A percentile compares a stretch with the other conserved stretches of the same genome.
These are phyloP conservation scores for Colletotrichum spinosum DNA, from an alignment of 2,329 filamentous ascomycete species.

Conservation along the genomic window DNA sequence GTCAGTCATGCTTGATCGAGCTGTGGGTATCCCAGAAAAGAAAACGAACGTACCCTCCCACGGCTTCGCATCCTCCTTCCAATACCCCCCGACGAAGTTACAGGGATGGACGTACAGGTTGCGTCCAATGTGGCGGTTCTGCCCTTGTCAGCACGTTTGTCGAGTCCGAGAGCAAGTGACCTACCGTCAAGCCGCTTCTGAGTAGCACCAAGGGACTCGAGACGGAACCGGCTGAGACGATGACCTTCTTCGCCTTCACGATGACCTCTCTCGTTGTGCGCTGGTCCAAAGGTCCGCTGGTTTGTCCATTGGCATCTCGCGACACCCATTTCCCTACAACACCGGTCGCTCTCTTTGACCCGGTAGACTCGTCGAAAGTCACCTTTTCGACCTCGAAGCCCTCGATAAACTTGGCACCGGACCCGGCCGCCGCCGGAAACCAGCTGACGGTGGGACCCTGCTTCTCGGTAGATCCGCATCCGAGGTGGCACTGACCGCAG, in stretches of 20 bases:
- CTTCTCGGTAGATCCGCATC: conserved; percentile 77
- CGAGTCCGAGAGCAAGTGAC: conserved; percentile 38
- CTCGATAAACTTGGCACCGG: conserved; percentile 86
- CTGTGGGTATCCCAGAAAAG: not conserved
- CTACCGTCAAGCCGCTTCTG: conserved; percentile 79
- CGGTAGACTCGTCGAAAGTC: conserved; percentile 69
- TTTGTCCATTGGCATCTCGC: conserved; percentile 71
- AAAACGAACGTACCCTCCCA: conserved; percentile 65
- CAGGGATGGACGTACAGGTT: conserved; percentile 88
- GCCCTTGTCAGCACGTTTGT: conserved; percentile 38
- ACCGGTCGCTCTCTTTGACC: conserved; percentile 71
- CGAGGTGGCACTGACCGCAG: conserved; percentile 74
- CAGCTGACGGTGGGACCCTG: conserved; percentile 82
- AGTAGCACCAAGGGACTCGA: conserved; percentile 81
- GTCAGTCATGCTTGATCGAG: conserved; percentile 17
- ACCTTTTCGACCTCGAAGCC: conserved; percentile 80
- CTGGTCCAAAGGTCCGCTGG: conserved; percentile 61
- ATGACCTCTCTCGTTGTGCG: conserved; percentile 70
- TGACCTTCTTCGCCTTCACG: conserved; percentile 83
- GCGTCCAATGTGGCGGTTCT: conserved; percentile 83
- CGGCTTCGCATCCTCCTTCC: conserved; percentile 75
- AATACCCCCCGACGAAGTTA: conserved; percentile 68
- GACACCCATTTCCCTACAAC: conserved; percentile 82
- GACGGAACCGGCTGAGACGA: conserved; percentile 81
- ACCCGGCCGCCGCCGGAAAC: conserved; percentile 81